Evolutionary conservation across 495 filamentous ascomycete species (phyloP).

Genomic region (Podospora comata): DNA sequence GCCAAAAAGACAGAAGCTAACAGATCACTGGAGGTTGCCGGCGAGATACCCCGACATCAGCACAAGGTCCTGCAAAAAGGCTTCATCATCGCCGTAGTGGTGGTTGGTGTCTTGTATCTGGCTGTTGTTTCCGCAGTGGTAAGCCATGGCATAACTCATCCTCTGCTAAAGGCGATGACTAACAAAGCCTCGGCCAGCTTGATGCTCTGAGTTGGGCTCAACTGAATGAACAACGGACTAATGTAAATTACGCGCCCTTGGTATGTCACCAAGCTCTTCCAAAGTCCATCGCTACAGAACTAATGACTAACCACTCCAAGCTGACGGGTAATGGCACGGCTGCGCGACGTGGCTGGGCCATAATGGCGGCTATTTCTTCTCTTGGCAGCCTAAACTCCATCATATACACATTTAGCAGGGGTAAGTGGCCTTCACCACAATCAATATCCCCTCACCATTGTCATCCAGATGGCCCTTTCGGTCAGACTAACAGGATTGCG

Average conservation of each 20-base stretch:
- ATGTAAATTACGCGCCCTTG: background rate
- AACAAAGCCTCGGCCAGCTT: background rate
- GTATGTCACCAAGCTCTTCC: background rate
- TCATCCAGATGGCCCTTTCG: background rate
- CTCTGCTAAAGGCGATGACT: background rate
- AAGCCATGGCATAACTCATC: background rate
- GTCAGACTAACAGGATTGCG: background rate
- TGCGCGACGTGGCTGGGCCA: background rate
- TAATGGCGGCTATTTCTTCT: background rate
- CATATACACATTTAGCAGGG: constrained; percentile 4
- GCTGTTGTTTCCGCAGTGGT: background rate
- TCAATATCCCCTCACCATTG: background rate
- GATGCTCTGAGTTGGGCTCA: background rate
- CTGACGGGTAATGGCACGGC: background rate
- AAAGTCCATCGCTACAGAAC: background rate
- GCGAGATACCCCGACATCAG: background rate
- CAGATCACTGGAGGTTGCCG: background rate
- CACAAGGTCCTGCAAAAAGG: background rate
- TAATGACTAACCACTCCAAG: background rate
- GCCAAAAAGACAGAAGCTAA: background rate
- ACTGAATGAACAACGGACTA: background rate
- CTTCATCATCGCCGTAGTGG: background rate
- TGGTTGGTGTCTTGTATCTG: background rate
- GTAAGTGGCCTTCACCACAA: background rate
- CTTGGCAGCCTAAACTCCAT: constrained; percentile 1